Evolutionary conservation across 352 stramenopile genomes (phyloP).

Genomic region (Thalassiosira hispida): DNA sequence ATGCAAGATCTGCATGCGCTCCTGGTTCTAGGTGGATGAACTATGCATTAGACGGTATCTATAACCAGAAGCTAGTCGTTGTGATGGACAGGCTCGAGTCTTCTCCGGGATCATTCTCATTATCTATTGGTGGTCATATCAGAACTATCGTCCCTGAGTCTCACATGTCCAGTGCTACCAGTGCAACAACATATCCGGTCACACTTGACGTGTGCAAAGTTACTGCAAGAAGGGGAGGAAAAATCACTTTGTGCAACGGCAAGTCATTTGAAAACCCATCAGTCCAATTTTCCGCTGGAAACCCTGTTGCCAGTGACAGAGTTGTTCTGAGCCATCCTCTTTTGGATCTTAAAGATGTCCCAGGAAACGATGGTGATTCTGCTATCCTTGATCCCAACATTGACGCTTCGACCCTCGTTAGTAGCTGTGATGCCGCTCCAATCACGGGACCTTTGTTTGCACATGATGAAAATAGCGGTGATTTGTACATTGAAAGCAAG

Average conservation of each 20-base stretch:
- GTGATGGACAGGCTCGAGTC: too few species aligned
- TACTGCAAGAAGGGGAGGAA: background rate
- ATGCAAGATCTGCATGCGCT: too few species aligned
- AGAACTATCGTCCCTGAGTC: too few species aligned
- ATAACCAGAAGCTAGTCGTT: too few species aligned
- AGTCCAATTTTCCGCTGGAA: background rate
- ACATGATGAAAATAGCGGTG: background rate
- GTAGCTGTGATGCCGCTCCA: background rate
- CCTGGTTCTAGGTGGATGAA: too few species aligned
- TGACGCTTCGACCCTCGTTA: background rate
- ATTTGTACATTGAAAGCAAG: slow-evolving; percentile 2
- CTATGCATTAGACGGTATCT: too few species aligned
- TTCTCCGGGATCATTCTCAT: too few species aligned
- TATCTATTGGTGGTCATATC: too few species aligned
- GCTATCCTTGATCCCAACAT: background rate
- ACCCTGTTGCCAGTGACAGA: background rate
- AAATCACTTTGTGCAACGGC: background rate
- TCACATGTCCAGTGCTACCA: too few species aligned
- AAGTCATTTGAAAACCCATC: background rate
- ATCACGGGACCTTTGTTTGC: background rate
- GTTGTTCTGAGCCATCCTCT: background rate
- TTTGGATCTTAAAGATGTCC: background rate
- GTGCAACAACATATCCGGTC: background rate
- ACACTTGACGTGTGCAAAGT: background rate
- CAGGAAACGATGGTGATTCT: background rate